Evolutionary conservation across 495 filamentous ascomycete genomes (phyloP).

Genomic region (Tetracladium marchalianum): DNA sequence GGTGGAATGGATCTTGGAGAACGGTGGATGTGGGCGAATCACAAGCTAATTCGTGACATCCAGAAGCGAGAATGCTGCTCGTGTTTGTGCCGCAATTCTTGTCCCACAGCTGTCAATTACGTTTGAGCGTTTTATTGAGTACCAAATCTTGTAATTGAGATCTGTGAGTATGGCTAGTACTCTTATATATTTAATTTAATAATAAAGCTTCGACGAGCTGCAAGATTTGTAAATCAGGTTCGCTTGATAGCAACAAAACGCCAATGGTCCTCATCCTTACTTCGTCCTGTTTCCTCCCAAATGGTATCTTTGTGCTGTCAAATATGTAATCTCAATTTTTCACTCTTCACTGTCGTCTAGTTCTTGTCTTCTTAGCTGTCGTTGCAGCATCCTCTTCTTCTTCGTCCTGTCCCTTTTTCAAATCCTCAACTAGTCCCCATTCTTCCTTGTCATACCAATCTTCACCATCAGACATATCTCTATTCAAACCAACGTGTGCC

Average conservation of each 20-base stretch:
- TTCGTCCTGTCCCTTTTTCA: slow-evolving; percentile 87
- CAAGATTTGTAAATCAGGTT: too few relatives aligned
- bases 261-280: too few relatives aligned
- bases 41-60: slow-evolving; percentile 10
- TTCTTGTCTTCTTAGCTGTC: slow-evolving; percentile 67
- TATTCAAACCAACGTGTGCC: slow-evolving; percentile 56
- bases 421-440: slow-evolving; percentile 74
- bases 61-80: background rate
- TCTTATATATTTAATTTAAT: too few relatives aligned
- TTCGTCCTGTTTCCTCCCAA: too few relatives aligned
- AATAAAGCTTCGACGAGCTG: too few relatives aligned
- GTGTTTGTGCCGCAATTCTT: too few relatives aligned
- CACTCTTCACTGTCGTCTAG: slow-evolving; percentile 34
- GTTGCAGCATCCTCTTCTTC: slow-evolving; percentile 71
- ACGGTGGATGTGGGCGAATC: slow-evolving; percentile 6
- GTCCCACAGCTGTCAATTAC: too few relatives aligned
- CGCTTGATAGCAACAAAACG: too few relatives aligned
- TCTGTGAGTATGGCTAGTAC: too few relatives aligned
- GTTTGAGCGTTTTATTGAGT: too few relatives aligned
- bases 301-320: background rate
- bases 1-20: background rate
- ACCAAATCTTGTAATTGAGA: too few relatives aligned
- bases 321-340: background rate
- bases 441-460: slow-evolving; percentile 92
- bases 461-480: slow-evolving; percentile 76